These are phyloP conservation scores for Trebouxia sp. DNA, from an alignment of 139 green algal species.

Conservation along the genomic window DNA sequence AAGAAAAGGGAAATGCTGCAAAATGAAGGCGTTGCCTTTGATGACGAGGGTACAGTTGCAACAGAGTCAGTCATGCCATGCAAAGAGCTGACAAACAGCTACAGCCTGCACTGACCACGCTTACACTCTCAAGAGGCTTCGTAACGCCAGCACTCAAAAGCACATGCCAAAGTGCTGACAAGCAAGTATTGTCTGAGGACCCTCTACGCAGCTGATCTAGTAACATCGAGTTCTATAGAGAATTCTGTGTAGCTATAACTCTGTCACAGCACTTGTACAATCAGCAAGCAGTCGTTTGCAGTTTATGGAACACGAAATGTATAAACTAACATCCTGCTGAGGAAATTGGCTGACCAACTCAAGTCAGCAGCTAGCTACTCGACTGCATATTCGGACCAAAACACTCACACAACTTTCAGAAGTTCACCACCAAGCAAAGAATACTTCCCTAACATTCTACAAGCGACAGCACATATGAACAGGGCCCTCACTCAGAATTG, in stretches of 20 bases:
- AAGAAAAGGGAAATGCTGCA: slow-evolving; percentile 3
- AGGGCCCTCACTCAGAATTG: too few relatives aligned
- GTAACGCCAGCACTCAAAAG: too few relatives aligned
- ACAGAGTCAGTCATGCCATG: background rate
- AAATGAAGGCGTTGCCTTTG: background rate
- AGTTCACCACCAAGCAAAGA: too few relatives aligned
- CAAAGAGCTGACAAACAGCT: background rate
- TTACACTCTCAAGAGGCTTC: background rate
- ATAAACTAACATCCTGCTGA: slow-evolving; percentile 1
- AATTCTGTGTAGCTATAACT: too few relatives aligned
- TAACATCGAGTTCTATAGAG: too few relatives aligned
- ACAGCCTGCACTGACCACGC: background rate
- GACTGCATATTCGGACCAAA: too few relatives aligned
- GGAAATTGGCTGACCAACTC: background rate
- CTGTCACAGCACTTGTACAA: background rate
- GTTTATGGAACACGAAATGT: background rate
- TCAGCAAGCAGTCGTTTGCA: background rate
- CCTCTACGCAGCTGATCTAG: too few relatives aligned
- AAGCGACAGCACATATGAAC: too few relatives aligned
- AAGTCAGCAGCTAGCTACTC: background rate
- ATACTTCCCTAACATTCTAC: too few relatives aligned
- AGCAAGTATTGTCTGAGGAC: too few relatives aligned
- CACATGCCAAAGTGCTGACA: too few relatives aligned
- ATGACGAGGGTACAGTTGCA: background rate
- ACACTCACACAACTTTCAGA: background rate